phyloP scores from a whole-genome alignment of 2,329 filamentous ascomycete genomes.

The Lithohypha guttulata region DNA sequence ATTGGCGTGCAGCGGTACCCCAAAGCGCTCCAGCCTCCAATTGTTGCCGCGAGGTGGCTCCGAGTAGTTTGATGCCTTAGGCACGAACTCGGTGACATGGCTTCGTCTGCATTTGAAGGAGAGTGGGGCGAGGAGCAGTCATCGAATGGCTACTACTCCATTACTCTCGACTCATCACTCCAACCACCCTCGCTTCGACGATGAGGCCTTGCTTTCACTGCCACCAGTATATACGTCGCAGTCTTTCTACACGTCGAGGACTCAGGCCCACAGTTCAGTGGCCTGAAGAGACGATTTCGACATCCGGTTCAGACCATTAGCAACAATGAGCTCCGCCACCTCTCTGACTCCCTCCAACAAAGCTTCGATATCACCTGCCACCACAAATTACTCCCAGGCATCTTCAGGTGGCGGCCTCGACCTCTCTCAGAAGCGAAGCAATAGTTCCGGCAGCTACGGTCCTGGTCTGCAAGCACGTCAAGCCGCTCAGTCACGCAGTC shows the following conservation, averaged over 20 bases:
- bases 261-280: conserved; percentile 16
- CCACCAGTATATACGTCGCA: not conserved
- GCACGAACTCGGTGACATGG: too few species aligned
- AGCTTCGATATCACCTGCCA: conserved; percentile 13
- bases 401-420: conserved; percentile 10
- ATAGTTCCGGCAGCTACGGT: conserved; percentile 33
- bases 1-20: too few species aligned
- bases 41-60: too few species aligned
- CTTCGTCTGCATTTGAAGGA: not conserved
- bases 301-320: not conserved
- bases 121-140: too few species aligned
- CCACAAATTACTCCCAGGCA: conserved; percentile 16
- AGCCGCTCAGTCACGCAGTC: conserved; percentile 48
- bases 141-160: too few species aligned
- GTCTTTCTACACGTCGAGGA: conserved; percentile 13
- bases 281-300: conserved; percentile 14
- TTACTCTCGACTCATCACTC: not conserved
- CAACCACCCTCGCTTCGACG: conserved; percentile 16
- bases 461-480: conserved; percentile 29
- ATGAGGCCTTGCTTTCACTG: conserved; percentile 10
- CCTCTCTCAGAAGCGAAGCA: conserved; percentile 27
- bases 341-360: conserved; percentile 19
- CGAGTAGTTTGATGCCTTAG: too few species aligned
- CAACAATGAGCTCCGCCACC: conserved; percentile 5
- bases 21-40: too few species aligned